Base-by-base conservation (phyloP, 2,329 filamentous ascomycete genomes). In the Acarospora socialis region DNA sequence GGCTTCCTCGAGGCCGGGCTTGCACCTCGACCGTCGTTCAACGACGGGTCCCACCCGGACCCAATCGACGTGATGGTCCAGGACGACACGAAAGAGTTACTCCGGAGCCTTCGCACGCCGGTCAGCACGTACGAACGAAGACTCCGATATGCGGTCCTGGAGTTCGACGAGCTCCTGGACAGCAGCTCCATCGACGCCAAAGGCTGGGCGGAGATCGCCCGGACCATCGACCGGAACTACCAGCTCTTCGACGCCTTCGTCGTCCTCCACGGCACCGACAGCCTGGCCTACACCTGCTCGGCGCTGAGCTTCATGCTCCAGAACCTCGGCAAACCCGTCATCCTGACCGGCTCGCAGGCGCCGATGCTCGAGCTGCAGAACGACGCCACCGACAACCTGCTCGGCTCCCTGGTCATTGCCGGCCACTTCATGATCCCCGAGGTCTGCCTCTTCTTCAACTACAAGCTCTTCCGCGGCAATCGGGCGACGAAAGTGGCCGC, bases 351-450 rank as follows among this genome's bases (percentile, higher is more conserved):
- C 1, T 79, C 75, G 3, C 78, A 83, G 51, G 80, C 84, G 1
- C 82, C 82, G 28, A 93, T 94, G 68, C 79, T 90, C 46, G 77
- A 86, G 38, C 70, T 92, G 16, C 84, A 93, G 55, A 90, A 80
- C 31, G 86, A 94, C 53, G 86, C 84, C 7, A 80, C 84, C 21
- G 84, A 92, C 58, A 94, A 93, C 48, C 68, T 94, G 8, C 69
- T 93, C 4, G 81, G 81, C 13, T 86, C 82, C 2, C 67, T 93
- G 48, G 83, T 93, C 49, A 78, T 93, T 34, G 86, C 86, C 3
- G 83, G 83, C 20, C 90, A 90, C 38, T 92, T 92, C 50, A 80
- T 83, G 60, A 82, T 94, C 36, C 84, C 86, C 0, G 86, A 93
- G 53, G 86, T 94, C 32, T 86, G 82, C 51, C 67, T 94, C 21